Base-by-base conservation (phyloP, 2,329 filamentous ascomycete genomes). In the Rutstroemia sydowiana region DNA sequence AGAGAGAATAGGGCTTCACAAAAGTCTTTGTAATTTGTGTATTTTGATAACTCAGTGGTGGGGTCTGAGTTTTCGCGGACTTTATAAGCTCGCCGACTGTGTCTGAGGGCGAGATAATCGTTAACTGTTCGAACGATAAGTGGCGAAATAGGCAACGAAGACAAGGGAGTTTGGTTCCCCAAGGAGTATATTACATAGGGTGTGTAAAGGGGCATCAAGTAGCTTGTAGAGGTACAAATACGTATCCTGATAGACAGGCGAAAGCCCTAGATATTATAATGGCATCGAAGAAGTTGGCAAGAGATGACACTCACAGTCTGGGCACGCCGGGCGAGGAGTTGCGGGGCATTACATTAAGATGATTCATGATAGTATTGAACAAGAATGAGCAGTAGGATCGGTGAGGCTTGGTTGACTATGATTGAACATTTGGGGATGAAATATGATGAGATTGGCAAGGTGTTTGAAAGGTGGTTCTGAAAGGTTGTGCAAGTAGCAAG, bases 311-410 rank as follows among this genome's bases (percentile, higher is more conserved):
- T 0, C 84, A 88, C 63, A 87, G 83, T 61, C 82, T 87, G 39
- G 88, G 88, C 70, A 87, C 82, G 75, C 87, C 2, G 84, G 84
- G 0, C 75, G 77, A 2, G 78, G 78, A 0, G 83, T 84, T 1
- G 75, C 78, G 1, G 84, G 84, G 0, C 84, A 88, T 64, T 88
- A 83, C 61, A 81, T 87, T 37, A 88, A 88, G 70, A 88, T 87
- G 82, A 75, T 87, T 3, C 84, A 88, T 63, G 87, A 88, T 57
- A 84, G 83, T 1, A 87, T 88, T 55, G 84, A 88, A 63, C 82
- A 86, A 50, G 84, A 82, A 26, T 4, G 1, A 85, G 88, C 78
- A 78, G 69, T 48, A 73, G 76, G 0, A 73, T 86, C 5, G 77
- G 76, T 13, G 84, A 88, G 64, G 78, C 78, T 2, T 88, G 82